Conservation (phyloP, 345 rosid genomes). For the Litchi chinensis region DNA sequence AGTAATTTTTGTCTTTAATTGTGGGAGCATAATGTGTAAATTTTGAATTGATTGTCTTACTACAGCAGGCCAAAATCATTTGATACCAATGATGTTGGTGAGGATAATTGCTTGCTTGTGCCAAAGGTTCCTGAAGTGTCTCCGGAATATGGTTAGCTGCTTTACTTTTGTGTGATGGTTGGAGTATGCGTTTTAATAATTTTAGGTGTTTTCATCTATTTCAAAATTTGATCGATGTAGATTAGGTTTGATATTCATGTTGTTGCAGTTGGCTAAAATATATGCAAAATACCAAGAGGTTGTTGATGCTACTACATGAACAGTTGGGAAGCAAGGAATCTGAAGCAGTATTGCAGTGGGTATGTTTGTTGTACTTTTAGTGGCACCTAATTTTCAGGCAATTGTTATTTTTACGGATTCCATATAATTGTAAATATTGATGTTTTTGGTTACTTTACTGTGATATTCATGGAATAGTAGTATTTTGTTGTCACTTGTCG, state of each 20-base stretch:
- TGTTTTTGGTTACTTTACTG: not conserved
- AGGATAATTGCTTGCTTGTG: slow-evolving; percentile 48
- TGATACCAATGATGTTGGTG: slow-evolving; percentile 46
- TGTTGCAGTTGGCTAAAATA: too few species aligned
- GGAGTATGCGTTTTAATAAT: slow-evolving; percentile 77
- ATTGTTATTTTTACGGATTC: not conserved
- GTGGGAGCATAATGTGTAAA: too few species aligned
- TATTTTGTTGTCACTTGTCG: too few species aligned
- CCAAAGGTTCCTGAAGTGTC: slow-evolving; percentile 81
- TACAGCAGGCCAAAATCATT: slow-evolving; percentile 42
- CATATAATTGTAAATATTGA: not conserved
- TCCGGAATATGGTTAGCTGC: slow-evolving; percentile 96
- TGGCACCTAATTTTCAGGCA: not conserved
- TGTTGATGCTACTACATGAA: slow-evolving; percentile 91
- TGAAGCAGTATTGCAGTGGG: slow-evolving; percentile 85
- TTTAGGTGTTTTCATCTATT: slow-evolving; percentile 15
- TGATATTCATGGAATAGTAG: slow-evolving; percentile 2
- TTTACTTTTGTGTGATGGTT: slow-evolving; percentile 93
- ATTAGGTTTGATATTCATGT: not conserved
- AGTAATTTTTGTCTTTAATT: too few species aligned
- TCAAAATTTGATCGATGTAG: not conserved
- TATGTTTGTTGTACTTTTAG: slow-evolving; percentile 32
- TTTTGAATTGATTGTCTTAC: too few species aligned
- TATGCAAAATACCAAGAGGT: too few species aligned
- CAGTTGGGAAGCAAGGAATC: slow-evolving; percentile 94